A percentile compares a stretch with the other conserved stretches of the same genome.
Conservation (phyloP, 805 yeast genomes). For the Nakazawaea ishiwadae region DNA sequence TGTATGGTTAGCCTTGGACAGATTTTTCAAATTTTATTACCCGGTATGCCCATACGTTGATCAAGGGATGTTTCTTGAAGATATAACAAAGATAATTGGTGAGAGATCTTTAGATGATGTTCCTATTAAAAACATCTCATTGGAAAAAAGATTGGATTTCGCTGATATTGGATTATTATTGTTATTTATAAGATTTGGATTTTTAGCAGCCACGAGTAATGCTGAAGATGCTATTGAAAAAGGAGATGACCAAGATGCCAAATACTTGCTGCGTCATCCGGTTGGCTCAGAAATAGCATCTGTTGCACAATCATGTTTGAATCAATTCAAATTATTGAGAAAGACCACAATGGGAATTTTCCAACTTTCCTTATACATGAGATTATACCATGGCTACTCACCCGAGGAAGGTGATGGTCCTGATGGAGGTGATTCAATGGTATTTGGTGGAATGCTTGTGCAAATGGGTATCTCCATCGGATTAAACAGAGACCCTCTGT, state of each 20-base stretch:
- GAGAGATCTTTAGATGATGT: conserved; percentile 28
- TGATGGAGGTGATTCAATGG: conserved; percentile 56
- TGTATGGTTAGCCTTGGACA: conserved; percentile 39
- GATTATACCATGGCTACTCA: conserved; percentile 42
- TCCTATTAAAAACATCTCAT: conserved; percentile 24
- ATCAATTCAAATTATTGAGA: conserved; percentile 47
- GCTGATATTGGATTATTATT: conserved; percentile 44
- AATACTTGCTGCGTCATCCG: conserved; percentile 39
- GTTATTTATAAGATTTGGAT: conserved; percentile 38
- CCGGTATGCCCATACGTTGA: conserved; percentile 46
- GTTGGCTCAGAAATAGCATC: conserved; percentile 39
- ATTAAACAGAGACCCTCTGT: conserved; percentile 61
- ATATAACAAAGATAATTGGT: conserved; percentile 33
- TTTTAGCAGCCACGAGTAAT: conserved; percentile 32
- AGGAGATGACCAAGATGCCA: conserved; percentile 23
- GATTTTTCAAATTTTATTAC: conserved; percentile 40
- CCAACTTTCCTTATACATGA: conserved; percentile 49
- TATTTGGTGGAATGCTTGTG: conserved; percentile 48
- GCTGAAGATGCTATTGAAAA: conserved; percentile 23
- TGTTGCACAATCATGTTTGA: conserved; percentile 50
- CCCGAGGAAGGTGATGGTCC: conserved; percentile 56
- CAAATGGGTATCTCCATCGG: conserved; percentile 70
- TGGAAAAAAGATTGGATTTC: conserved; percentile 42
- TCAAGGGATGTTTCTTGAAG: conserved; percentile 27
- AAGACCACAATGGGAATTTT: conserved; percentile 45